Conservation (phyloP, 2,329 filamentous ascomycete species). For the Aspergillus tamarii region DNA sequence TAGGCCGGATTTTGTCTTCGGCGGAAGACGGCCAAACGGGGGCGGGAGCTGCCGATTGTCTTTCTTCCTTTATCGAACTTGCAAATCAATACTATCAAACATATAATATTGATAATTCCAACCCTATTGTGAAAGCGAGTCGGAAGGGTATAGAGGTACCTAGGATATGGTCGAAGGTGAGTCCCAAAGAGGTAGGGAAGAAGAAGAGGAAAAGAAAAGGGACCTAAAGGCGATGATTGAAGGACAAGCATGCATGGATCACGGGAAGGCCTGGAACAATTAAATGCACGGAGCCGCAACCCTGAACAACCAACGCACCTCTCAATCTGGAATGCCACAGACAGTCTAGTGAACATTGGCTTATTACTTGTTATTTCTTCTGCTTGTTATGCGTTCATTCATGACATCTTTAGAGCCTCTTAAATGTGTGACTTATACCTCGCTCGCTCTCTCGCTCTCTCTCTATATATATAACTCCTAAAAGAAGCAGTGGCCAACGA, state of each 20-base stretch:
- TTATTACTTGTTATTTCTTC: not conserved
- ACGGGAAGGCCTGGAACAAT: slow-evolving; percentile 11
- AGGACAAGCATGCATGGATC: slow-evolving; percentile 20
- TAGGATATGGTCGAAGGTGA: not conserved
- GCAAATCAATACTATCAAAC: not conserved
- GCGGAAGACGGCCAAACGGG: slow-evolving; percentile 8
- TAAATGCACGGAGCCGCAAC: slow-evolving; percentile 9
- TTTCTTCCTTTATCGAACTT: not conserved
- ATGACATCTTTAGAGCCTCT: not conserved
- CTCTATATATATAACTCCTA: not conserved
- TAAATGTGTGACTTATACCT: not conserved
- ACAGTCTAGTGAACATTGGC: not conserved
- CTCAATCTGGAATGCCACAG: not conserved
- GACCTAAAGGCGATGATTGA: slow-evolving; percentile 7
- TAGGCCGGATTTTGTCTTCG: slow-evolving; percentile 5
- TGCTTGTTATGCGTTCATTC: not conserved
- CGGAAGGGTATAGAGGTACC: not conserved
- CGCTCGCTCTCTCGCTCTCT: not conserved
- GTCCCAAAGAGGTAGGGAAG: slow-evolving; percentile 3
- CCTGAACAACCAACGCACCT: not conserved
- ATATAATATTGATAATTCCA: not conserved
- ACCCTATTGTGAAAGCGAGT: not conserved
- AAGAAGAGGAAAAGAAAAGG: slow-evolving; percentile 9
- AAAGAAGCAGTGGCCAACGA: not conserved
- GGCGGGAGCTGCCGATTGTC: slow-evolving; percentile 4